These are phyloP conservation scores for Coniophora puteana DNA, from an alignment of 1,284 basidiomycete species.

Conservation along the genomic window DNA sequence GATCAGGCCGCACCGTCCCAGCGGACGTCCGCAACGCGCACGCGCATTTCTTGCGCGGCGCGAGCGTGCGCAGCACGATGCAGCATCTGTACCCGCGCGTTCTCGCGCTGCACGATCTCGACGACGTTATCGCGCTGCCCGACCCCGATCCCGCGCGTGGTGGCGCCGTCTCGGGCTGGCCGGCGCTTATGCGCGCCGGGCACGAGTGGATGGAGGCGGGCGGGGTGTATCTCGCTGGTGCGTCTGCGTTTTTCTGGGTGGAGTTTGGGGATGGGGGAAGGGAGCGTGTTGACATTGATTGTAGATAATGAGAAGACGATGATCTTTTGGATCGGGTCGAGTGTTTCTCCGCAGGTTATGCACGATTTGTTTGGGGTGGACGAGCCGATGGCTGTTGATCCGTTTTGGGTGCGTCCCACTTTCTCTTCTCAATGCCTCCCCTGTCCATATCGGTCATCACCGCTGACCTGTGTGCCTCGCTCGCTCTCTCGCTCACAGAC, in stretches of 20 bases:
- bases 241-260: constrained; percentile 21
- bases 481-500: constrained; percentile 53
- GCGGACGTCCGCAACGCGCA: constrained; percentile 92
- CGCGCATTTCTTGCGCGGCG: constrained; percentile 72
- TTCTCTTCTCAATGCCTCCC: background rate
- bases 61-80: constrained; percentile 69
- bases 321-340: constrained; percentile 89
- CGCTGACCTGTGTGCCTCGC: constrained; percentile 11
- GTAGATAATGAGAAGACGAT: constrained; percentile 89
- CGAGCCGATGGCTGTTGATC: constrained; percentile 70
- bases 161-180: constrained; percentile 65
- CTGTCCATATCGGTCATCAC: background rate
- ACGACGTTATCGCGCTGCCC: constrained; percentile 70
- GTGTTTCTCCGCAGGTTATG: constrained; percentile 80
- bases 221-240: constrained; percentile 90
- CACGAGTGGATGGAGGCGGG: constrained; percentile 88
- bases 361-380: constrained; percentile 87
- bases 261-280: constrained; percentile 12
- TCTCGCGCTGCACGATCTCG: constrained; percentile 85
- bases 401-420: constrained; percentile 55
- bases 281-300: constrained; percentile 11
- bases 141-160: constrained; percentile 43
- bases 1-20: constrained; percentile 76
- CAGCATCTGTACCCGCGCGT: constrained; percentile 88
- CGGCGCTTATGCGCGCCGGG: constrained; percentile 80